A percentile compares a stretch with the other conserved stretches of the same genome.
Conservation (phyloP, 2,329 filamentous ascomycete genomes). For the Botrytis deweyae region DNA sequence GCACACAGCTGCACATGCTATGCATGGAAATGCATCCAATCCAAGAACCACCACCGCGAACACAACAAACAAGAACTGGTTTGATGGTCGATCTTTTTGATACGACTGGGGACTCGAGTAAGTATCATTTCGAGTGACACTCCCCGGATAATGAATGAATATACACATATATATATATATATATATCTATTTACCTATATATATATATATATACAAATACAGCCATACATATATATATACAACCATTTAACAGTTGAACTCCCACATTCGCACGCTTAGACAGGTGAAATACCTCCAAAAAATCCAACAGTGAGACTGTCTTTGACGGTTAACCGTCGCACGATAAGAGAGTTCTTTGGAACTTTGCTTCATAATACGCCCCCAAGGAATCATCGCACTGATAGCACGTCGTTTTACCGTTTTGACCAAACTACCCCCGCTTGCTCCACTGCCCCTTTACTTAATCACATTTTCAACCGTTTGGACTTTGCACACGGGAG, state of each 20-base stretch:
- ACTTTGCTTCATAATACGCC: background rate
- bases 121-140: background rate
- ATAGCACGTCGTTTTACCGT: background rate
- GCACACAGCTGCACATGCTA: background rate
- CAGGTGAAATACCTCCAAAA: background rate
- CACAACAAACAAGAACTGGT: background rate
- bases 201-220: too few relatives aligned
- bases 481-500: background rate
- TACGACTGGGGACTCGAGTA: background rate
- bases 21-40: background rate
- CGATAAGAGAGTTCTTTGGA: background rate
- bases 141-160: background rate
- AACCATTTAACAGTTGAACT: too few relatives aligned
- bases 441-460: background rate
- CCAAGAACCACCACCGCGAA: background rate
- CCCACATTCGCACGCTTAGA: background rate
- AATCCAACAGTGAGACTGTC: background rate
- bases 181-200: too few relatives aligned
- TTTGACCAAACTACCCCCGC: background rate
- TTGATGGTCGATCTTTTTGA: background rate
- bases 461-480: background rate
- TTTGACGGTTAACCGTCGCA: background rate
- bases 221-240: too few relatives aligned
- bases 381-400: background rate
- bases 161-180: background rate